Evolutionary conservation across 176 grass and related monocot genomes (phyloP).

Genomic region (Saccharum officinarum): DNA sequence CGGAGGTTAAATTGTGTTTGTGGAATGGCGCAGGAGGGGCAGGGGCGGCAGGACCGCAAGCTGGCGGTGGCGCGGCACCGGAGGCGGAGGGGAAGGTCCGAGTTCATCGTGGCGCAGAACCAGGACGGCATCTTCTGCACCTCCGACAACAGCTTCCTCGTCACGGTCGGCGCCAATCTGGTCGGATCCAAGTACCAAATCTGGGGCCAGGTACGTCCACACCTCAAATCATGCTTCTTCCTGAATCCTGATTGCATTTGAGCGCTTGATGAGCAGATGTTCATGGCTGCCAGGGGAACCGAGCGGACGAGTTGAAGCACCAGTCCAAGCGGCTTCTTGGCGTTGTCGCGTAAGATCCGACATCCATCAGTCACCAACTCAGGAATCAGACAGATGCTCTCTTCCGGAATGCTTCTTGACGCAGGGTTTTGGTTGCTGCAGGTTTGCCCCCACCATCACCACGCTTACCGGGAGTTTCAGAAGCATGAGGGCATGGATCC

Average conservation of each 20-base stretch:
- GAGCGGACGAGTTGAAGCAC: constrained; percentile 51
- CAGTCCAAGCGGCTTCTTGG: constrained; percentile 75
- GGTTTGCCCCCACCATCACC: constrained; percentile 77
- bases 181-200: constrained; percentile 93
- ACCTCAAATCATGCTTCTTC: neutral
- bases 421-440: constrained; percentile 24
- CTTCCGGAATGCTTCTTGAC: neutral
- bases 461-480: constrained; percentile 76
- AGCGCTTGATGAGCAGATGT: neutral
- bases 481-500: constrained; percentile 78
- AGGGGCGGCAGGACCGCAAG: constrained; percentile 86
- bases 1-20: neutral
- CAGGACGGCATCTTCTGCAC: constrained; percentile 65
- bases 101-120: constrained; percentile 86
- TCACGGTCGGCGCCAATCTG: constrained; percentile 56
- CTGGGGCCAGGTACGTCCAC: constrained; percentile 59
- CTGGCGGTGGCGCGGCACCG: constrained; percentile 81
- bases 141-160: constrained; percentile 72
- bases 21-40: constrained; percentile 64
- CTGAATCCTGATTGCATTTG: neutral
- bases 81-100: constrained; percentile 68
- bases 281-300: constrained; percentile 60
- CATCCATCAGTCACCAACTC: too few relatives aligned
- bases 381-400: neutral
- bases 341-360: constrained; percentile 62